A percentile compares a stretch with the other conserved stretches of the same genome.
phyloP scores from a whole-genome alignment of 208 protist species.

The Tritrichomonas musculus region DNA sequence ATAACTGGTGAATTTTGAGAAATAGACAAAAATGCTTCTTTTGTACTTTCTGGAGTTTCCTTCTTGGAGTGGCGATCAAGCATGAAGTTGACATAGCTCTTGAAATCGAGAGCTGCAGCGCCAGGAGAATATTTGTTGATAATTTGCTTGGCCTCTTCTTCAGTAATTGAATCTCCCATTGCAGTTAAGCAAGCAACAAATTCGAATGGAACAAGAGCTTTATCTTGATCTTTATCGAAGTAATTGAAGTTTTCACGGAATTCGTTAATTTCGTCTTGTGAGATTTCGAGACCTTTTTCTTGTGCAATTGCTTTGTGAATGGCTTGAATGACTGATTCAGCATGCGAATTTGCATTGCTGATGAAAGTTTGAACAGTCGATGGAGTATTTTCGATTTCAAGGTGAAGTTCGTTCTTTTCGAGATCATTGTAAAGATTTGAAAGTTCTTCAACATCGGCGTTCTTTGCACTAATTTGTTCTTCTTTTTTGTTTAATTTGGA shows the following conservation, averaged over 20 bases:
- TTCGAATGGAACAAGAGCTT: not conserved
- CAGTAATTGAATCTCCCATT: not conserved
- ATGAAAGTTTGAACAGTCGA: not conserved
- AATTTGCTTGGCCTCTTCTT: not conserved
- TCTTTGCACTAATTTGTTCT: not conserved
- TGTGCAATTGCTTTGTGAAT: not conserved
- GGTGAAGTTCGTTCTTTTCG: not conserved
- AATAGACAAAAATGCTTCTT: not conserved
- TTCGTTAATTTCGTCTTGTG: constrained; percentile 12
- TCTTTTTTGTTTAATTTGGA: not conserved
- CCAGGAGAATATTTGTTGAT: not conserved
- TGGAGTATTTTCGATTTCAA: constrained; percentile 11
- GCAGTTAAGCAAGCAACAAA: constrained; percentile 6
- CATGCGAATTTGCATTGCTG: not conserved
- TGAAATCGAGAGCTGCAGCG: not conserved
- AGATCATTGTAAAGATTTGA: not conserved
- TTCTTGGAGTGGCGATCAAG: not conserved
- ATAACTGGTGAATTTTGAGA: not conserved
- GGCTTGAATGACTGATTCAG: not conserved
- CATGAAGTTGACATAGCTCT: constrained; percentile 4
- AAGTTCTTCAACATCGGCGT: not conserved
- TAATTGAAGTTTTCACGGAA: not conserved
- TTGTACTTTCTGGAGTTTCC: constrained; percentile 23
- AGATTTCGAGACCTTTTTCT: constrained; percentile 28
- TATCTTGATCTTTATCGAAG: not conserved